Base-by-base conservation (phyloP, 108 stramenopile species). In the Cyclotella cryptica region DNA sequence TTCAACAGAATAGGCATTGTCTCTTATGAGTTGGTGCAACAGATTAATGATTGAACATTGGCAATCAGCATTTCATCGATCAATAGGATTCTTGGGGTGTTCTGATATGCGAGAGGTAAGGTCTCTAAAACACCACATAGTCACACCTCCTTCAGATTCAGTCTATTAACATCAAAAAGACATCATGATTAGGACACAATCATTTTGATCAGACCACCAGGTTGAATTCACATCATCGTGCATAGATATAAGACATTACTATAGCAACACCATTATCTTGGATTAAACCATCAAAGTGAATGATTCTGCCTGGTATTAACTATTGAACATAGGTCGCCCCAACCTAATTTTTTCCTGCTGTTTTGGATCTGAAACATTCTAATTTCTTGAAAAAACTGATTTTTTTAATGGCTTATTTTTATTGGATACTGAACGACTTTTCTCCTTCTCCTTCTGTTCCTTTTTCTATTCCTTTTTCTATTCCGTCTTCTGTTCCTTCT, bases 251-350 rank as follows among this genome's bases (percentile, higher is more conserved):
- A 51, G 21, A 65, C 39, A 40, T 64, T 64, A 22, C 26, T 42
- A 39, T 42, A 39, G 28, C 29, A 18, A 8, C 42, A 27, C 35
- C 42, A 21, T 27, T 57, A 22, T 57, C 26, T 1, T 55, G 55
- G 18, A 68, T 63, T 12, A 71, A 71, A 47, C 79, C 74, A 46
- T 75, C 61, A 17, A 84, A 66, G 43, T 84, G 84, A 0, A 84
- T 58, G 21, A 84, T 79, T 26, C 65, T 69, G 0, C 84, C 84
- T 40, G 84, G 78, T 24, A 75, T 51, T 44, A 30, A 70, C 11
- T 74, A 73, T 8, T 58, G 53, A 10, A 35, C 19, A 24, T 17
- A 24, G 51, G 53, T 74, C 15, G 41, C 39, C 9, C 73, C 63
- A 44, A 18, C 55, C 39, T 35, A 18, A 53, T 53, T 39, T 30